Conservation (phyloP, 2,329 filamentous ascomycete genomes). For the Dendrostoma leiphaemia region DNA sequence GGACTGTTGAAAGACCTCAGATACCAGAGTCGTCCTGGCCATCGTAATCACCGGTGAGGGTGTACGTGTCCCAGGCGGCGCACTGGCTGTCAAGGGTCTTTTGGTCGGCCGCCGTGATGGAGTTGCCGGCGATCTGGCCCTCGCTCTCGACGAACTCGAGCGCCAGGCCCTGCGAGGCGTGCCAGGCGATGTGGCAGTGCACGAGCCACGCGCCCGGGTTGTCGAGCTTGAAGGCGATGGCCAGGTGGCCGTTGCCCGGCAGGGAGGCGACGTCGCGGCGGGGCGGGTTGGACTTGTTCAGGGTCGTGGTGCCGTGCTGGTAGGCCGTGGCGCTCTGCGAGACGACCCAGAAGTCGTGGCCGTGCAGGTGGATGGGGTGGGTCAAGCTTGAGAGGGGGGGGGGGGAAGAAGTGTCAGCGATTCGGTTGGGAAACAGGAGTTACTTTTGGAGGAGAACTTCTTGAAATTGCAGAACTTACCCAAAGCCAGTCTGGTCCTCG, state of each 20-base stretch:
- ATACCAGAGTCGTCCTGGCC: constrained; percentile 23
- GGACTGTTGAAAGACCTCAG: constrained; percentile 1
- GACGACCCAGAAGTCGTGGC: constrained; percentile 48
- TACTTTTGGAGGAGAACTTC: no score
- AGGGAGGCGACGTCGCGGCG: constrained; percentile 37
- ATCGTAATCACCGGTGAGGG: not conserved
- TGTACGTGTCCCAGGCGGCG: constrained; percentile 21
- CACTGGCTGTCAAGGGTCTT: constrained; percentile 21
- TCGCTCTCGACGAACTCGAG: constrained; percentile 34
- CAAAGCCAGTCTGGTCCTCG: constrained; percentile 22
- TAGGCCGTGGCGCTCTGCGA: constrained; percentile 27
- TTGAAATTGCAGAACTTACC: constrained; percentile 9
- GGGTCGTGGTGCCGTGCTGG: constrained; percentile 14
- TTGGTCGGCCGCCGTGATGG: not conserved
- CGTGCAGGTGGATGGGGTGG: constrained; percentile 50
- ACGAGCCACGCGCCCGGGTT: constrained; percentile 33
- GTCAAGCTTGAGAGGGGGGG: constrained; percentile 19
- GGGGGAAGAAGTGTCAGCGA: not conserved
- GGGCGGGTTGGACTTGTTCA: constrained; percentile 32
- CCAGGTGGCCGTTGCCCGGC: constrained; percentile 26
- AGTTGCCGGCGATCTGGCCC: constrained; percentile 19
- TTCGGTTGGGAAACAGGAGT: not conserved
- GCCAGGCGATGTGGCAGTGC: constrained; percentile 31
- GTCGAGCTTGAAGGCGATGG: constrained; percentile 32
- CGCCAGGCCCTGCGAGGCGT: constrained; percentile 33